phyloP scores from a whole-genome alignment of 768 basidiomycete genomes.

The Phallus indusiatus region DNA sequence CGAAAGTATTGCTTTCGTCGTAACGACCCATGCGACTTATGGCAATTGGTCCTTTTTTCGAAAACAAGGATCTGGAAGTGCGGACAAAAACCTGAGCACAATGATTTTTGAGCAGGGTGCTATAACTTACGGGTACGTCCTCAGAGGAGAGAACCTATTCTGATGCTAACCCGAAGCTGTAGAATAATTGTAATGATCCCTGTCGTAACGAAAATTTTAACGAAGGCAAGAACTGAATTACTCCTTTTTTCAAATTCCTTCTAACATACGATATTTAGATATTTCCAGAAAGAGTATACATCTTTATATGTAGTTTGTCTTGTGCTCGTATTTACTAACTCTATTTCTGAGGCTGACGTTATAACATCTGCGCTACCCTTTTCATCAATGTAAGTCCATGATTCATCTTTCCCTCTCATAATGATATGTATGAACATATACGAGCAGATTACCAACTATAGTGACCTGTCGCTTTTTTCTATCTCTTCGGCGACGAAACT shows the following conservation, averaged over 20 bases:
- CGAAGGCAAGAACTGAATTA: neutral
- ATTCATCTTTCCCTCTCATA: neutral
- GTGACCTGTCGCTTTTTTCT: neutral
- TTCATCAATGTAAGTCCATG: neutral
- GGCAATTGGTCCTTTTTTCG: neutral
- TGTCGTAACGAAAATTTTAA: neutral
- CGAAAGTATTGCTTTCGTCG: neutral
- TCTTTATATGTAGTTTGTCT: neutral
- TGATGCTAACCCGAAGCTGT: neutral
- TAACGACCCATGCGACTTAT: neutral
- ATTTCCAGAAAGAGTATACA: neutral
- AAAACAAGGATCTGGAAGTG: neutral
- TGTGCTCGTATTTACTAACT: neutral
- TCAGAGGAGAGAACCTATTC: neutral
- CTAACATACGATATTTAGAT: neutral
- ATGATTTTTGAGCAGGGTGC: neutral
- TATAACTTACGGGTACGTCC: neutral
- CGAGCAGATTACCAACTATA: neutral
- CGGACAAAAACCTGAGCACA: neutral
- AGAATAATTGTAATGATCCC: neutral
- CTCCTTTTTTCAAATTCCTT: neutral
- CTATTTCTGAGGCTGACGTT: neutral
- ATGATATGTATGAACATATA: neutral
- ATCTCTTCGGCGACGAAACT: neutral
- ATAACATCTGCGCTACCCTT: neutral